Conservation (phyloP, 352 stramenopile genomes). For the Phytophthora vignae region DNA sequence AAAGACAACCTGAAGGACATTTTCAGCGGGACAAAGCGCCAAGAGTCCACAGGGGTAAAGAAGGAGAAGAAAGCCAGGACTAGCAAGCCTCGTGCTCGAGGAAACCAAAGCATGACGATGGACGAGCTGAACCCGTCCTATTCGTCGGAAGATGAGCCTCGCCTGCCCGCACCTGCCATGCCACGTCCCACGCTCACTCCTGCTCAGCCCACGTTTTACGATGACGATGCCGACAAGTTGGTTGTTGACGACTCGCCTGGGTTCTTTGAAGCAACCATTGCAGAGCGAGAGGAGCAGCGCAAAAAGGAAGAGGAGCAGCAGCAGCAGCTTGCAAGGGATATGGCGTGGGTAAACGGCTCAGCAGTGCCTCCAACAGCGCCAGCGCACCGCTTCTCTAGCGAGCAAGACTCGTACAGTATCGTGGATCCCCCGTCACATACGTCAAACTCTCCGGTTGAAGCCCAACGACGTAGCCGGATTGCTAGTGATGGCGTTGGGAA, state of each 20-base stretch:
- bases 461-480: constrained; percentile 4
- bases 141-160: constrained; percentile 37
- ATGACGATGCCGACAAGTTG: constrained; percentile 55
- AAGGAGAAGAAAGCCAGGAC: constrained; percentile 7
- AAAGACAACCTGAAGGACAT: constrained; percentile 51
- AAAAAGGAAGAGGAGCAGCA: constrained; percentile 38
- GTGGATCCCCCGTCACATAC: constrained; percentile 52
- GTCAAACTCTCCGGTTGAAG: constrained; percentile 39
- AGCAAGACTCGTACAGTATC: constrained; percentile 63
- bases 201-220: constrained; percentile 48
- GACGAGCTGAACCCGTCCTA: constrained; percentile 43
- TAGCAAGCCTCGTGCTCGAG: constrained; percentile 23
- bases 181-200: constrained; percentile 13
- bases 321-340: constrained; percentile 31
- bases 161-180: constrained; percentile 15
- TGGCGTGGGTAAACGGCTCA: constrained; percentile 36
- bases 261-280: constrained; percentile 58
- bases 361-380: constrained; percentile 18
- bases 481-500: constrained; percentile 1
- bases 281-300: constrained; percentile 28
- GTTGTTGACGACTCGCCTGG: constrained; percentile 69
- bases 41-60: constrained; percentile 30
- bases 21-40: constrained; percentile 38
- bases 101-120: constrained; percentile 40
- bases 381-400: constrained; percentile 41